Evolutionary conservation across 1,284 basidiomycete genomes (phyloP), one percentile per base, ranked within the genome.

Genomic region (Phaffia rhodozyma): DNA sequence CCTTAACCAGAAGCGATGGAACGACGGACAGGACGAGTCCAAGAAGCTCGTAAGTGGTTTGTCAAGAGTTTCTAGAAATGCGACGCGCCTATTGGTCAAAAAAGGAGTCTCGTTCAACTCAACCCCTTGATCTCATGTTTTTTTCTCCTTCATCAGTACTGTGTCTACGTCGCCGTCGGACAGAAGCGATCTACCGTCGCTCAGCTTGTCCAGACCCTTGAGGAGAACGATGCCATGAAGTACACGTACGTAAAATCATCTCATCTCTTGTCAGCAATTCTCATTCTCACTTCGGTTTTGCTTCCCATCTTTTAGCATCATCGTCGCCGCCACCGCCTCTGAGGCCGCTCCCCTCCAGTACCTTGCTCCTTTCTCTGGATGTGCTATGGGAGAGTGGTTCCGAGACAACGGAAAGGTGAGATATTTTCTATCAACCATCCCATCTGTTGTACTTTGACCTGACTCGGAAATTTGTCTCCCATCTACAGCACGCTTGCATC

Each of bases 341-440:
- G 94, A 98, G 81, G 94, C 94, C 74, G 94, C 94, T 73, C 94
- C 94, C 71, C 84, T 98, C 66, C 94, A 97, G 79, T 98, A 97
- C 82, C 88, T 97, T 71, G 94, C 94, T 74, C 94, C 94, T 73
- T 98, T 98, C 91, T 94, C 94, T 73, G 94, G 94, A 70, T 94
- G 91, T 79, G 93, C 94, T 74, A 98, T 98, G 89, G 94, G 94
- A 78, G 94, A 98, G 82, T 98, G 94, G 94, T 98, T 98, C 94
- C 91, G 94, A 82, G 94, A 98, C 82, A 97, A 98, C 78, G 92
- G 91, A 82, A 94, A 90, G 79, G 87, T 88, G 72, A 84, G 86
- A 86, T 71, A 62, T 83, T 73, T 51, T n/a, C 16, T 61, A 43
- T 29, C 21, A 43, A 7, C 30, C 21, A 50, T 23, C n/a, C 34